phyloP scores from a whole-genome alignment of 2,329 filamentous ascomycete species.

The Cadophora luteo-olivacea region DNA sequence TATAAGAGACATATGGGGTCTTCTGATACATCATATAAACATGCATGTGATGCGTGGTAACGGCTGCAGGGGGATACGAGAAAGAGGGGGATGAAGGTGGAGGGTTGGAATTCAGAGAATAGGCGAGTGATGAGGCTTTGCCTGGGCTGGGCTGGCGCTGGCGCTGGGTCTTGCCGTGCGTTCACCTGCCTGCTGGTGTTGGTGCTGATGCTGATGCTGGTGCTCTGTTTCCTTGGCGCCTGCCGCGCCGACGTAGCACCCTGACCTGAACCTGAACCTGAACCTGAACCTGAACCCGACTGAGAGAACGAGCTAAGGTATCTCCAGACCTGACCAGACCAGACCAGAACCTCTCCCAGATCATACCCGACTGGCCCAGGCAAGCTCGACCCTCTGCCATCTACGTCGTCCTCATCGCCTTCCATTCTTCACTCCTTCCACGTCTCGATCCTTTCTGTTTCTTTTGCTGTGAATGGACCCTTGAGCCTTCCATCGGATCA shows the following conservation, averaged over 20 bases:
- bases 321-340: slow-evolving; percentile 5
- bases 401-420: neutral
- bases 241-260: slow-evolving; percentile 28
- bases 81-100: neutral
- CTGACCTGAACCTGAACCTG: slow-evolving; percentile 3
- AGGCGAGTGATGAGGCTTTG: slow-evolving; percentile 12
- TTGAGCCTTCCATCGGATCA: slow-evolving; percentile 25
- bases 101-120: neutral
- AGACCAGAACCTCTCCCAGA: neutral
- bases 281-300: too few species aligned
- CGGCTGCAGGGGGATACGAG: slow-evolving; percentile 9
- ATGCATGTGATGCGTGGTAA: slow-evolving; percentile 25
- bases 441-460: neutral
- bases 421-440: slow-evolving; percentile 15
- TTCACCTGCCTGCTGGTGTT: neutral
- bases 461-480: slow-evolving; percentile 24
- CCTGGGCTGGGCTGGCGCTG: too few species aligned
- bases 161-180: neutral
- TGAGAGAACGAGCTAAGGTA: neutral
- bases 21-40: slow-evolving; percentile 24
- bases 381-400: slow-evolving; percentile 25
- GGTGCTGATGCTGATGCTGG: too few species aligned
- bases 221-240: slow-evolving; percentile 18
- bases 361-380: slow-evolving; percentile 17
- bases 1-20: slow-evolving; percentile 7